Conservation (phyloP, 2,329 filamentous ascomycete species). For the Alternaria sp. region DNA sequence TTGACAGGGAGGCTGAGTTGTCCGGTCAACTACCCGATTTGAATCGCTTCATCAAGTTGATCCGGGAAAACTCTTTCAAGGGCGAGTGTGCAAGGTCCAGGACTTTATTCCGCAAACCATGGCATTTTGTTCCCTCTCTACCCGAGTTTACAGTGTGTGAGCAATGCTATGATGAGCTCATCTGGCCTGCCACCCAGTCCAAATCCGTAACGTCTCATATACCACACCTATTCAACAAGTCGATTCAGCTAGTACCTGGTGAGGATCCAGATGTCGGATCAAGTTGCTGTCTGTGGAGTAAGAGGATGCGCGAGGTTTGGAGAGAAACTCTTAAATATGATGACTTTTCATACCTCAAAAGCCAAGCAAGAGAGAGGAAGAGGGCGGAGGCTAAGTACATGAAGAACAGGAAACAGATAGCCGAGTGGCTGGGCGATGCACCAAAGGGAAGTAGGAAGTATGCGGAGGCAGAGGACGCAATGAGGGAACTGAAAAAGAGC, state of each 20-base stretch:
- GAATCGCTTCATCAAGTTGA: slow-evolving; percentile 68
- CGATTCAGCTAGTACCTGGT: slow-evolving; percentile 64
- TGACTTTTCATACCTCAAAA: slow-evolving; percentile 71
- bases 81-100: slow-evolving; percentile 71
- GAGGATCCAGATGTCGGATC: slow-evolving; percentile 53
- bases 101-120: slow-evolving; percentile 68
- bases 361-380: slow-evolving; percentile 64
- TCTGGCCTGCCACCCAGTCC: slow-evolving; percentile 69
- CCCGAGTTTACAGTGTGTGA: slow-evolving; percentile 85
- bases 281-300: slow-evolving; percentile 81
- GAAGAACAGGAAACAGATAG: slow-evolving; percentile 51
- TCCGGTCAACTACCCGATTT: slow-evolving; percentile 60
- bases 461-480: slow-evolving; percentile 36
- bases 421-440: slow-evolving; percentile 32
- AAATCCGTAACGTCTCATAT: slow-evolving; percentile 56
- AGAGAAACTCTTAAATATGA: slow-evolving; percentile 69
- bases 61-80: slow-evolving; percentile 57
- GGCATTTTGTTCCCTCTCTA: slow-evolving; percentile 80
- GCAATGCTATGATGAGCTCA: slow-evolving; percentile 82
- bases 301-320: slow-evolving; percentile 80
- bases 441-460: slow-evolving; percentile 35
- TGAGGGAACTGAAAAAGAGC: slow-evolving; percentile 36
- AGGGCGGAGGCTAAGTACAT: slow-evolving; percentile 51
- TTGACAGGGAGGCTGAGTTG: slow-evolving; percentile 57
- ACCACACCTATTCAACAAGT: slow-evolving; percentile 56